Evolutionary conservation across 2,329 filamentous ascomycete species (phyloP), one percentile per base, ranked within the genome.

Genomic region (Emericellopsis cladophorae): DNA sequence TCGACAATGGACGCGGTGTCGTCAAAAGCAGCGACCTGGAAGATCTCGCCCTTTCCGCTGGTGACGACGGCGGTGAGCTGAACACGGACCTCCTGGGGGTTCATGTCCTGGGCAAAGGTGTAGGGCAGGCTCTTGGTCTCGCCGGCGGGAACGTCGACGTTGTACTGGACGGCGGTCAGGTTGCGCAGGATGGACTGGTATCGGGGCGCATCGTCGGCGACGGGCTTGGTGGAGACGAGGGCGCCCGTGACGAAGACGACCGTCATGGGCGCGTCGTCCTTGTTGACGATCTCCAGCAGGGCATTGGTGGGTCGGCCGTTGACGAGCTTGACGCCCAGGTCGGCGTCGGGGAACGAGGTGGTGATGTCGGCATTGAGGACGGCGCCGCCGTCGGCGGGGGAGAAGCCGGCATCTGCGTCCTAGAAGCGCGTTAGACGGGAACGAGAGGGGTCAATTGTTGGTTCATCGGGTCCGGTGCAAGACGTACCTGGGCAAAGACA

Each of bases 291-390:
- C 54, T 87, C 79, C 52, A 98, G 67, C 41, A 93, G 65, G 31
- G 88, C 83, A 61, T 84, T 79, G 48, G 88, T 95, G 34, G 87
- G 78, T 49, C 82, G 81, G 55, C 88, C 87, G 60, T 98, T 98
- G 70, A 96, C 76, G 51, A 96, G 79, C 76, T 94, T 95, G 52
- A 96, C 79, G 54, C 90, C 92, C 52, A 95, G 92, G 68, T 93
- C 86, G 67, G 80, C 60, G 56, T 81, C 68, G 64, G 76, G 65
- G 68, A 79, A 75, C 59, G 68, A 70, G 44, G 81, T 73, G 49
- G 72, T 71, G 51, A 81, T 64, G 41, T 79, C 74, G 59, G 84
- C 79, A 47, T 78, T 76, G 53, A 83, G 60, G 44, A 43, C 48
- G 42, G 48, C 50, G 32, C 45, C 31, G 38, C 47, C 44, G 40